Evolutionary conservation across 495 filamentous ascomycete genomes (phyloP).

Genomic region (Daldinia caldariorum): DNA sequence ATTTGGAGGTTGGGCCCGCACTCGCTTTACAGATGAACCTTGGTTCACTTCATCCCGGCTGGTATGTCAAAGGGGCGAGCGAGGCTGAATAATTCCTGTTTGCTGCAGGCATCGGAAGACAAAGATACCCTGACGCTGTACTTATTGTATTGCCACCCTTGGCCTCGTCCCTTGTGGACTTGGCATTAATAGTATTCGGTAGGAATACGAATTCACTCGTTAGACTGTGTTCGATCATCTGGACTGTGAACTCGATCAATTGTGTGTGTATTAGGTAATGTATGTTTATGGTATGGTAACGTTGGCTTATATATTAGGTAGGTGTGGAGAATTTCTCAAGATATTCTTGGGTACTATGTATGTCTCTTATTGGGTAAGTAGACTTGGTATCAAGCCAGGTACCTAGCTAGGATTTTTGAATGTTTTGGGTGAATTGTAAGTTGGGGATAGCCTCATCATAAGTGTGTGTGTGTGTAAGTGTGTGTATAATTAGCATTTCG

Average conservation of each 20-base stretch:
- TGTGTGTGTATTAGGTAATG: background rate
- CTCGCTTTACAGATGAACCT: slow-evolving; percentile 45
- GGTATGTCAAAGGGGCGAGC: slow-evolving; percentile 37
- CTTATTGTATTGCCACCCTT: slow-evolving; percentile 38
- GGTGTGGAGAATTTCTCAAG: background rate
- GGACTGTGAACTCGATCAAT: background rate
- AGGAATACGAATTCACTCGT: slow-evolving; percentile 43
- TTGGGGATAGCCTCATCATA: background rate
- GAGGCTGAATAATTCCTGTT: slow-evolving; percentile 36
- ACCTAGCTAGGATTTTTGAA: background rate
- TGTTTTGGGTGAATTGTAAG: background rate
- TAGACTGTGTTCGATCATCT: slow-evolving; percentile 9
- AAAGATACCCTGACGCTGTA: slow-evolving; percentile 43
- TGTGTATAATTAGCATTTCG: background rate
- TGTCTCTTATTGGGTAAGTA: background rate
- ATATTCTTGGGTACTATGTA: background rate
- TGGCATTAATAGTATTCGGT: slow-evolving; percentile 37
- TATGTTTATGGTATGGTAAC: background rate
- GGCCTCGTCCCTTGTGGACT: slow-evolving; percentile 18
- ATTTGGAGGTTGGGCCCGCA: slow-evolving; percentile 36
- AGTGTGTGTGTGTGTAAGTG: background rate
- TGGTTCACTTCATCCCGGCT: slow-evolving; percentile 46
- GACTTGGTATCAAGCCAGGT: background rate
- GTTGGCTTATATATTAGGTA: background rate
- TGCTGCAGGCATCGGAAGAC: slow-evolving; percentile 34